Conservation (phyloP, 441 rosid genomes). For the Mallotus japonicus region DNA sequence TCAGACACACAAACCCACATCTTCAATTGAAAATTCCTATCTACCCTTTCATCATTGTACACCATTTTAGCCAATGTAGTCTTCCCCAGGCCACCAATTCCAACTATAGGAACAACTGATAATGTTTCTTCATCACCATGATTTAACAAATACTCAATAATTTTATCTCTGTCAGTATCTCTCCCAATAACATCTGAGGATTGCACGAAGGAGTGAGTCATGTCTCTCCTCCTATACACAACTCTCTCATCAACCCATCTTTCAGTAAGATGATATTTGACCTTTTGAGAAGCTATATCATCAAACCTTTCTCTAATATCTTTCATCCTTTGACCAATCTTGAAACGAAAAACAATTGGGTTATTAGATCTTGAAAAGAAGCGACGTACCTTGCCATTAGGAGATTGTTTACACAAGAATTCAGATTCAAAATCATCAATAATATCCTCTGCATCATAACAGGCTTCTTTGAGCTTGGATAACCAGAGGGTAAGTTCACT, state of each 20-base stretch:
- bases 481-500: conserved; percentile 1
- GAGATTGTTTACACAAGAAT: conserved; percentile 3
- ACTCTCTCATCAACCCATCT: neutral
- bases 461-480: neutral
- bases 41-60: conserved; percentile 17
- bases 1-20: conserved; percentile 22
- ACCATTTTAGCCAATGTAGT: conserved; percentile 21
- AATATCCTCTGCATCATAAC: conserved; percentile 17
- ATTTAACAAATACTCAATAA: neutral
- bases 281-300: neutral
- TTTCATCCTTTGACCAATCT: conserved; percentile 11
- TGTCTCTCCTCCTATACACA: neutral
- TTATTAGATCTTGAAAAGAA: conserved; percentile 16
- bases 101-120: conserved; percentile 8
- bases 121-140: neutral
- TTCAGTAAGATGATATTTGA: neutral
- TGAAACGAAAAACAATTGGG: conserved; percentile 7
- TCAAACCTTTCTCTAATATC: conserved; percentile 3
- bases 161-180: conserved; percentile 11
- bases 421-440: conserved; percentile 12
- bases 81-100: conserved; percentile 24
- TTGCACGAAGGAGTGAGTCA: conserved; percentile 9
- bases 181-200: conserved; percentile 21
- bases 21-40: conserved; percentile 13
- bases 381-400: conserved; percentile 6